Evolutionary conservation across 2,329 filamentous ascomycete genomes (phyloP).

Genomic region (Pseudogymnoascus sp.): DNA sequence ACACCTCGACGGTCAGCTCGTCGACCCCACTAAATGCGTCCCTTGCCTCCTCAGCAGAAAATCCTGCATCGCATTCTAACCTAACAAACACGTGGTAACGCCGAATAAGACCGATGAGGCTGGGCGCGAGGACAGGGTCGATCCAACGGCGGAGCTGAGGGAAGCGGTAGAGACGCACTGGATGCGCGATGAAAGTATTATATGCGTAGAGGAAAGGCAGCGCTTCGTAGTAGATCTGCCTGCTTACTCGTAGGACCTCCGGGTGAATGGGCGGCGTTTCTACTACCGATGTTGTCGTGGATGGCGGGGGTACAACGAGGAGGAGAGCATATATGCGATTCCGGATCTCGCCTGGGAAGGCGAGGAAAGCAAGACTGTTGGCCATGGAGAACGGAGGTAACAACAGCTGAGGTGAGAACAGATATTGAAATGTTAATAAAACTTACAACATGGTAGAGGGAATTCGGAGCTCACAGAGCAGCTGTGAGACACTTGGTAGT

Average conservation of each 20-base stretch:
- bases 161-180: slow-evolving; percentile 36
- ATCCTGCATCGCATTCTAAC: slow-evolving; percentile 43
- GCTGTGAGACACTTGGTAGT: not conserved
- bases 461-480: not conserved
- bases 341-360: slow-evolving; percentile 52
- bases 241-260: slow-evolving; percentile 35
- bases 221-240: slow-evolving; percentile 35
- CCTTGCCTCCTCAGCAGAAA: slow-evolving; percentile 32
- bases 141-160: slow-evolving; percentile 35
- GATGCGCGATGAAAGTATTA: slow-evolving; percentile 44
- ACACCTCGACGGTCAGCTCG: slow-evolving; percentile 42
- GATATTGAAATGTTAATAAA: not conserved
- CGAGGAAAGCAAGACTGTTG: slow-evolving; percentile 19
- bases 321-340: slow-evolving; percentile 46
- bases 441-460: not conserved
- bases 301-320: slow-evolving; percentile 22
- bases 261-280: slow-evolving; percentile 29
- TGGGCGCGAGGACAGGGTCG: slow-evolving; percentile 29
- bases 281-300: slow-evolving; percentile 15
- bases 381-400: not conserved
- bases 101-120: slow-evolving; percentile 31
- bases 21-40: slow-evolving; percentile 40
- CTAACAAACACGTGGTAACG: slow-evolving; percentile 40
- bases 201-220: slow-evolving; percentile 39
- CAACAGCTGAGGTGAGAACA: not conserved